A percentile compares a stretch with the other conserved stretches of the same genome.
Conservation (phyloP, 345 rosid genomes). For the Turritis glabra region DNA sequence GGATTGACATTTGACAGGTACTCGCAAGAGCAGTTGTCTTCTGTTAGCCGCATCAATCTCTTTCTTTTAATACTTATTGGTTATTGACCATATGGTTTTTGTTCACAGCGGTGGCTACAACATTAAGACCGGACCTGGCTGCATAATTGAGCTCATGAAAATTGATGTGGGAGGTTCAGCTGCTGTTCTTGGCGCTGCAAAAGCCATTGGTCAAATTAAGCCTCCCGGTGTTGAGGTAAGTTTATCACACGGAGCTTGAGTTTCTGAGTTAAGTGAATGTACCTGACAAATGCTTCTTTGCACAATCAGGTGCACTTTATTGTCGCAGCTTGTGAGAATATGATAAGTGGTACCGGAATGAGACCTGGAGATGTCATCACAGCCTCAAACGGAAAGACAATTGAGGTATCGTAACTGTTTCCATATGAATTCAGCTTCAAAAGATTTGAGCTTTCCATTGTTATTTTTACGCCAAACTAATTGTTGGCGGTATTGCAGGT, state of each 20-base stretch:
- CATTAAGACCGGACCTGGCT: conserved; percentile 90
- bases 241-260: neutral
- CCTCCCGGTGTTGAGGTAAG: conserved; percentile 94
- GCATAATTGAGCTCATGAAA: conserved; percentile 87
- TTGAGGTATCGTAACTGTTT: conserved; percentile 55
- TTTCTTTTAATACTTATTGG: neutral
- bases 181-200: conserved; percentile 95
- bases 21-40: conserved; percentile 5
- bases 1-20: conserved; percentile 98
- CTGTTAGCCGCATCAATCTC: neutral
- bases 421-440: neutral
- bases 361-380: conserved; percentile 97
- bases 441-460: conserved; percentile 1
- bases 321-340: conserved; percentile 98
- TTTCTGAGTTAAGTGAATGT: neutral
- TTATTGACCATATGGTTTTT: conserved; percentile 13
- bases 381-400: conserved; percentile 94
- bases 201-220: conserved; percentile 87
- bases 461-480: neutral
- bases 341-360: conserved; percentile 97
- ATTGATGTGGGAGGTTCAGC: conserved; percentile 95
- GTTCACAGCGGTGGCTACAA: conserved; percentile 90
- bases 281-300: conserved; percentile 3
- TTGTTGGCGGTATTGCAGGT: conserved; percentile 51
- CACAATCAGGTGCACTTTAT: conserved; percentile 76